Base-by-base conservation (phyloP, 768 basidiomycete genomes). In the Omphalotus guepiniiformis region DNA sequence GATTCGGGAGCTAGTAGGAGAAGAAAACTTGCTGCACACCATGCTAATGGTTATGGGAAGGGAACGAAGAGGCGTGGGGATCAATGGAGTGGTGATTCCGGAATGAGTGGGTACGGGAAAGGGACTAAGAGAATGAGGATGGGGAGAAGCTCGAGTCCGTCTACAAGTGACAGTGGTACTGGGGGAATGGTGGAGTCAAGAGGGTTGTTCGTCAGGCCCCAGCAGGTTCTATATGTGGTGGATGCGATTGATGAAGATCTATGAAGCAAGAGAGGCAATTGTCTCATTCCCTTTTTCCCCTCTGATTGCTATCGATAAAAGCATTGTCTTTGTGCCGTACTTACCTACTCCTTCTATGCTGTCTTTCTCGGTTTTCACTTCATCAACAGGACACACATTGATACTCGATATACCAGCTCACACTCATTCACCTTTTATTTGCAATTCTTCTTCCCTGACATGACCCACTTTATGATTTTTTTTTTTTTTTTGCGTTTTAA, bases 201-300 rank as follows among this genome's bases (percentile, higher is more conserved):
- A 54, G 90, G 89, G 1, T 59, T 93, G 38, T 93, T 93, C 58
- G 88, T 93, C 39, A 69, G 89, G 46, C 89, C 89, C 4, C 85
- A 88, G 64, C 88, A 91, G 61, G 88, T 92, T 47, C 68, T 93
- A 44, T 91, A 92, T 60, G 89, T 93, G 23, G 81, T 92, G 27
- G 87, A 90, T 60, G 90, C 90, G 28, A 81, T 88, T 34, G 87
- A 82, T 3, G 66, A 75, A 11, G 80, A 83, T 66, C 58, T 83
- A 42, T 85, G 63, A 77, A 34, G 23, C 6, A 4, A 32, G 28
- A 25, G 12, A 46, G 26, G n/a, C 9, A n/a, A 32, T 9, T n/a
- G 30, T 32, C 30, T 32, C 30, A 32, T 32, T 32, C 30, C n/a
- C 30, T 32, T 9, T 32, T 32, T n/a, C n/a, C 30, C 30, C 30